Conservation (phyloP, 176 grass and related monocot species). For the Oryza glumipatula region DNA sequence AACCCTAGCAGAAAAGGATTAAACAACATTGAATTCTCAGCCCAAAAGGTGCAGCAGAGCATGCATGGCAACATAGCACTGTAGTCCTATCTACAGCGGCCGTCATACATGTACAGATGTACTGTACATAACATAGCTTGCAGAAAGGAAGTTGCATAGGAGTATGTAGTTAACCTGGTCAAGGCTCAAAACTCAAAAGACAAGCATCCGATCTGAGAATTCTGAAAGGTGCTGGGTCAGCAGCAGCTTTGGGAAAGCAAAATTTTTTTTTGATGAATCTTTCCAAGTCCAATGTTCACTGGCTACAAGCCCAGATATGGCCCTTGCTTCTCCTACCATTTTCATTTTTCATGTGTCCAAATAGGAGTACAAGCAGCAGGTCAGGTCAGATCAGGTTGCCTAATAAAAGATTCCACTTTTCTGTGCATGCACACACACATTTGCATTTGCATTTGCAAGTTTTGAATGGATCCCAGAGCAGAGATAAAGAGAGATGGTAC, state of each 20-base stretch:
- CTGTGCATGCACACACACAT: neutral
- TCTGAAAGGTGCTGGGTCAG: neutral
- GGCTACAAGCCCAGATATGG: neutral
- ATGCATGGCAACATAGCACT: neutral
- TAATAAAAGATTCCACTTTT: constrained; percentile 30
- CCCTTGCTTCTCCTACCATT: neutral
- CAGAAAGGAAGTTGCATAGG: neutral
- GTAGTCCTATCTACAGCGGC: neutral
- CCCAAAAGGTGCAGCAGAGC: neutral
- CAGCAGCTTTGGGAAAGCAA: constrained; percentile 31
- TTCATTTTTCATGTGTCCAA: neutral
- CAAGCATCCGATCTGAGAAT: neutral
- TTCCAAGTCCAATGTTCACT: neutral
- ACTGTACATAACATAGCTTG: neutral
- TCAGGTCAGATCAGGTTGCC: neutral
- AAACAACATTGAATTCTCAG: neutral
- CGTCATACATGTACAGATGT: neutral
- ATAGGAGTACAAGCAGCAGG: neutral
- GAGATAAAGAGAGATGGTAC: neutral
- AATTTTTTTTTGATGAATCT: neutral
- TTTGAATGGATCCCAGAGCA: constrained; percentile 1
- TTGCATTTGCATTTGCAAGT: neutral
- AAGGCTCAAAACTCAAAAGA: constrained; percentile 30
- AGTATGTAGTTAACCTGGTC: constrained; percentile 12
- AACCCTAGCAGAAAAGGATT: too few species aligned